phyloP scores from a whole-genome alignment of 2,329 filamentous ascomycete species.

The Coniochaeta pulveracea region DNA sequence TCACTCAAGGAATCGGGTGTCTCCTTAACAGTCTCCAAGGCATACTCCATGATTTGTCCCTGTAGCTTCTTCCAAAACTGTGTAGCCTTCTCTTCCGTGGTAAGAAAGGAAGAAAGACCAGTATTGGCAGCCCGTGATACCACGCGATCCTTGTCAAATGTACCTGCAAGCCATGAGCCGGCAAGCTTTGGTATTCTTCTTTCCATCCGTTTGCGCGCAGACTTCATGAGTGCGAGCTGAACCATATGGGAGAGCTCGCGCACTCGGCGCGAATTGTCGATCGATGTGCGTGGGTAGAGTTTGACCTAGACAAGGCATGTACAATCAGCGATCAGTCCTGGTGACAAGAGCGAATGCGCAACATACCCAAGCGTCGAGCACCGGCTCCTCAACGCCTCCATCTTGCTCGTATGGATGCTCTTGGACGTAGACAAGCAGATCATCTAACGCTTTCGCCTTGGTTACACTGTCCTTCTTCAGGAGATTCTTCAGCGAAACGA shows the following conservation, averaged over 20 bases:
- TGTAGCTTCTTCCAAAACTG: slow-evolving; percentile 78
- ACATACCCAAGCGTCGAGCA: slow-evolving; percentile 84
- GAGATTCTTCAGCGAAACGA: slow-evolving; percentile 87
- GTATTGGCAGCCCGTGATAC: slow-evolving; percentile 69
- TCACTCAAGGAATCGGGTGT: slow-evolving; percentile 77
- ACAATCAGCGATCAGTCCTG: neutral
- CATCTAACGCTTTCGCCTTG: slow-evolving; percentile 82
- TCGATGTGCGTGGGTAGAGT: slow-evolving; percentile 78
- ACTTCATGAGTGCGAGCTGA: slow-evolving; percentile 51
- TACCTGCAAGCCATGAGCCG: slow-evolving; percentile 82
- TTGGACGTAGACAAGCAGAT: slow-evolving; percentile 57
- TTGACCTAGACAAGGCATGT: slow-evolving; percentile 45
- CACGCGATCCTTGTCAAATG: slow-evolving; percentile 73
- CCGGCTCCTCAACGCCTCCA: slow-evolving; percentile 61
- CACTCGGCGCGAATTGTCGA: slow-evolving; percentile 79
- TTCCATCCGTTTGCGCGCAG: slow-evolving; percentile 71
- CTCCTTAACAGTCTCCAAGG: slow-evolving; percentile 69
- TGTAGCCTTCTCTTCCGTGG: slow-evolving; percentile 65
- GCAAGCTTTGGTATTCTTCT: slow-evolving; percentile 66
- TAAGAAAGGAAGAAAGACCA: slow-evolving; percentile 64
- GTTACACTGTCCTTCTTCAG: slow-evolving; percentile 89
- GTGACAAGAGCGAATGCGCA: neutral
- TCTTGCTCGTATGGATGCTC: slow-evolving; percentile 38
- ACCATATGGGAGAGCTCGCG: slow-evolving; percentile 75
- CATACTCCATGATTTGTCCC: slow-evolving; percentile 68